Conservation (phyloP, 139 green algal genomes). For the Pseudopediastrum boryanum region DNA sequence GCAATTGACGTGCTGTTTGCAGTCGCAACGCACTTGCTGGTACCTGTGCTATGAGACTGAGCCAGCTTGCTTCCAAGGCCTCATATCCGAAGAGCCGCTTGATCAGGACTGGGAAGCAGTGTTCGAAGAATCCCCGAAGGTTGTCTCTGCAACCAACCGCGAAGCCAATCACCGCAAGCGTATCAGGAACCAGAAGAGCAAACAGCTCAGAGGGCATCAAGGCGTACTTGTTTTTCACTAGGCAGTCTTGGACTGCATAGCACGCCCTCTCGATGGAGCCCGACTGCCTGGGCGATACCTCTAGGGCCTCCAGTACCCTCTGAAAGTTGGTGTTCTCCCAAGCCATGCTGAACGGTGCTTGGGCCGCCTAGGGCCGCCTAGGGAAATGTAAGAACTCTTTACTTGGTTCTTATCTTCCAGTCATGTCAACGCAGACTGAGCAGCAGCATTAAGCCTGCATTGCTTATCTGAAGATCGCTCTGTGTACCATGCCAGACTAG, state of each 20-base stretch:
- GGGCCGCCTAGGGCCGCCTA: no score
- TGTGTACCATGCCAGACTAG: no score
- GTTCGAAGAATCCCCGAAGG: slow-evolving; percentile 81
- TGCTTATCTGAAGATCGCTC: no score
- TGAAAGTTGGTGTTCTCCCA: slow-evolving; percentile 1
- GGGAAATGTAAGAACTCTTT: no score
- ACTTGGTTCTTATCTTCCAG: no score
- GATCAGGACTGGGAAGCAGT: slow-evolving; percentile 75
- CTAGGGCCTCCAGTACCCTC: slow-evolving; percentile 27
- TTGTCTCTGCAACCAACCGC: slow-evolving; percentile 69
- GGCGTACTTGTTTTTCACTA: slow-evolving; percentile 63
- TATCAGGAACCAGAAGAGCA: neutral
- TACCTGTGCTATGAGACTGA: slow-evolving; percentile 68
- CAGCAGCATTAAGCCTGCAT: no score
- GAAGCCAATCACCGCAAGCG: neutral
- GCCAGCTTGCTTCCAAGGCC: slow-evolving; percentile 70
- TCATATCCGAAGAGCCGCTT: slow-evolving; percentile 83
- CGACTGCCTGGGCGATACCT: slow-evolving; percentile 28
- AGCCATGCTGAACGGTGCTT: no score
- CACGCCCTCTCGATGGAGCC: slow-evolving; percentile 60
- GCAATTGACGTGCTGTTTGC: no score
- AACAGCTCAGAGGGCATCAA: neutral
- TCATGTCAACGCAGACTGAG: no score
- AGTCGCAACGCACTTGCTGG: neutral
- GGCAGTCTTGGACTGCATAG: slow-evolving; percentile 67